Conservation (phyloP, 2,329 filamentous ascomycete genomes). For the Graphilbum fragrans region DNA sequence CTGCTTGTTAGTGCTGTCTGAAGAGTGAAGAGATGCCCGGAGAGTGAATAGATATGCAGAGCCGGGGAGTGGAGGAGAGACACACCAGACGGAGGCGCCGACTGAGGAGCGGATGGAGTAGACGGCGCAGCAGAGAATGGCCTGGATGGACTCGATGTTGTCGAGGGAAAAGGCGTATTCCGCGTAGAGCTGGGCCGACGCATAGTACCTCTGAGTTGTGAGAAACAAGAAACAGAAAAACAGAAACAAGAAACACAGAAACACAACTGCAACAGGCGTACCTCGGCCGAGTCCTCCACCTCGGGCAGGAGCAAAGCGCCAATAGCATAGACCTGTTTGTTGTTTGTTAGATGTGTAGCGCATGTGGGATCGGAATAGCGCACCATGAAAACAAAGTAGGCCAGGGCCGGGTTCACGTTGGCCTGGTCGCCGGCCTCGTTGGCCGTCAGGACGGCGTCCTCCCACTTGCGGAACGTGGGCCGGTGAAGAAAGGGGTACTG, state of each 20-base stretch:
- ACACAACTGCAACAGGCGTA: neutral
- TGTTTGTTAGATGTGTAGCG: neutral
- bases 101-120: constrained; percentile 18
- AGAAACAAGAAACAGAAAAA: neutral
- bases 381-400: constrained; percentile 1
- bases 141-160: constrained; percentile 18
- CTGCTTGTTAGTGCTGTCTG: neutral
- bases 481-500: constrained; percentile 21
- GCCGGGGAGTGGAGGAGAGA: too few species aligned
- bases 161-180: neutral
- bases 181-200: neutral
- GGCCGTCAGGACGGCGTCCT: neutral
- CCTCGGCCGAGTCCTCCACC: neutral
- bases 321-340: neutral
- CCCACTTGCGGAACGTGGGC: constrained; percentile 11
- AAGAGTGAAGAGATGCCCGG: too few species aligned
- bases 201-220: neutral
- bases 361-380: neutral
- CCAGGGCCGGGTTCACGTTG: neutral
- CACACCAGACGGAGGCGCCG: constrained; percentile 15
- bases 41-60: too few species aligned
- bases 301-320: neutral
- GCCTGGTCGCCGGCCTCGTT: neutral
- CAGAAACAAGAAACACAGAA: too few species aligned
- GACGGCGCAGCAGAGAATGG: constrained; percentile 18